phyloP scores from a whole-genome alignment of 192 early-diverging fungal genomes.

The Spinellus fusiger region DNA sequence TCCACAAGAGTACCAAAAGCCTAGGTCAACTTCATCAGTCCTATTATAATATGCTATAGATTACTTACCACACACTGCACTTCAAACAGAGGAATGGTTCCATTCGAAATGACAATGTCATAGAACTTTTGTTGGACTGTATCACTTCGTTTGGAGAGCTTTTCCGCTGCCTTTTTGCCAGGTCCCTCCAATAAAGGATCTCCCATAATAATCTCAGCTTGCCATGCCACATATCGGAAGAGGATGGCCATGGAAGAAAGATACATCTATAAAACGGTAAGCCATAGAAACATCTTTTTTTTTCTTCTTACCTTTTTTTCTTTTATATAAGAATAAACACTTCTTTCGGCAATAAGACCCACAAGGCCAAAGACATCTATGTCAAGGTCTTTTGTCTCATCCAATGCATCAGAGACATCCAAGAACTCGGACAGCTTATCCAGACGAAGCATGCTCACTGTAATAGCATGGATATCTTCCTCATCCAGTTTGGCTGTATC shows the following conservation, averaged over 20 bases:
- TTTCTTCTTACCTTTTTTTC: not conserved
- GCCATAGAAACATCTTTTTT: not conserved
- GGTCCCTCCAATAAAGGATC: not conserved
- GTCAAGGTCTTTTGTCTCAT: slow-evolving; percentile 9
- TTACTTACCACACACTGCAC: not conserved
- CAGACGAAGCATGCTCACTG: slow-evolving; percentile 17
- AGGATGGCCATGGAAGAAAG: slow-evolving; percentile 25
- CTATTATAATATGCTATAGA: not conserved
- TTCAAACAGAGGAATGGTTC: not conserved
- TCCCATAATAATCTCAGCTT: slow-evolving; percentile 1
- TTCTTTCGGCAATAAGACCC: slow-evolving; percentile 6
- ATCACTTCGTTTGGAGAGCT: slow-evolving; percentile 9
- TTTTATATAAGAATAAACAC: slow-evolving; percentile 3
- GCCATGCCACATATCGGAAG: slow-evolving; percentile 35
- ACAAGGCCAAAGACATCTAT: slow-evolving; percentile 3
- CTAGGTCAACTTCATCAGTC: slow-evolving; percentile 6
- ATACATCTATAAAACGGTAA: slow-evolving; percentile 11
- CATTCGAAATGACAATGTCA: slow-evolving; percentile 3
- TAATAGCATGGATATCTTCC: slow-evolving; percentile 23
- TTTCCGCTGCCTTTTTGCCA: not conserved
- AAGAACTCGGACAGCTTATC: slow-evolving; percentile 21
- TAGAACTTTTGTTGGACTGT: slow-evolving; percentile 7
- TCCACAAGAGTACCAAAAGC: slow-evolving; percentile 41
- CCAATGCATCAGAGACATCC: slow-evolving; percentile 16
- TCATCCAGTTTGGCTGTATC: slow-evolving; percentile 6